Percentiles rank a stretch among this genome's conserved stretches.
phyloP scores from a whole-genome alignment of 805 yeast genomes.

The Spathaspora girioi region DNA sequence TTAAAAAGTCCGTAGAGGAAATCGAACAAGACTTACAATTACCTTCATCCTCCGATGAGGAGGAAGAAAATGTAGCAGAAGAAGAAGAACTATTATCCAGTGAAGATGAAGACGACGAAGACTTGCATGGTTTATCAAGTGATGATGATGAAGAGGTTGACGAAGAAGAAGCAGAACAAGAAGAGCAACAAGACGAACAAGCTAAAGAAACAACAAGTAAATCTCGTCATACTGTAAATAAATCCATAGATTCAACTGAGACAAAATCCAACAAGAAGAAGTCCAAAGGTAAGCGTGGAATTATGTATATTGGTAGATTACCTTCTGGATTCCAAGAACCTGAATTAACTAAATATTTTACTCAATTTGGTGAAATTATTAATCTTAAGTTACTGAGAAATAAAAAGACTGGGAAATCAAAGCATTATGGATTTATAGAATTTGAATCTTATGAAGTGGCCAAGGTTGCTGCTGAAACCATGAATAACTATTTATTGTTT shows the following conservation, averaged over 20 bases:
- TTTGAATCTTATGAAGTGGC: constrained; percentile 76
- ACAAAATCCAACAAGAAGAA: constrained; percentile 7
- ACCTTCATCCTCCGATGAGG: constrained; percentile 11
- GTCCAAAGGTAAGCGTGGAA: constrained; percentile 44
- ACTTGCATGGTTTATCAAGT: constrained; percentile 4
- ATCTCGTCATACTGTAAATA: constrained; percentile 21
- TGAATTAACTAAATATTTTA: constrained; percentile 74
- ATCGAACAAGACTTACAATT: constrained; percentile 18
- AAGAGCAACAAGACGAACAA: constrained; percentile 6
- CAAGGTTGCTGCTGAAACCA: constrained; percentile 84
- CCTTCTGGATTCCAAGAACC: constrained; percentile 90
- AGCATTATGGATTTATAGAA: constrained; percentile 89
- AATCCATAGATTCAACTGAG: constrained; percentile 10
- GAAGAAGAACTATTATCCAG: constrained; percentile 18
- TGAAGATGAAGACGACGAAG: constrained; percentile 22
- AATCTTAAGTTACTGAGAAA: constrained; percentile 82
- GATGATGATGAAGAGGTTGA: constrained; percentile 21
- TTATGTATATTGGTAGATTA: constrained; percentile 84
- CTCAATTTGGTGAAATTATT: constrained; percentile 84
- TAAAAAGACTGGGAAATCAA: constrained; percentile 84
- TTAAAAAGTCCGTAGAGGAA: constrained; percentile 18
- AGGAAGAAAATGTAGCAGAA: constrained; percentile 12
- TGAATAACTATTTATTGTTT: constrained; percentile 89
- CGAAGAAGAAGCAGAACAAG: constrained; percentile 19
- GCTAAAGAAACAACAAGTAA: constrained; percentile 3